Conservation (phyloP, 352 stramenopile species). For the Globisporangium perplexum region DNA sequence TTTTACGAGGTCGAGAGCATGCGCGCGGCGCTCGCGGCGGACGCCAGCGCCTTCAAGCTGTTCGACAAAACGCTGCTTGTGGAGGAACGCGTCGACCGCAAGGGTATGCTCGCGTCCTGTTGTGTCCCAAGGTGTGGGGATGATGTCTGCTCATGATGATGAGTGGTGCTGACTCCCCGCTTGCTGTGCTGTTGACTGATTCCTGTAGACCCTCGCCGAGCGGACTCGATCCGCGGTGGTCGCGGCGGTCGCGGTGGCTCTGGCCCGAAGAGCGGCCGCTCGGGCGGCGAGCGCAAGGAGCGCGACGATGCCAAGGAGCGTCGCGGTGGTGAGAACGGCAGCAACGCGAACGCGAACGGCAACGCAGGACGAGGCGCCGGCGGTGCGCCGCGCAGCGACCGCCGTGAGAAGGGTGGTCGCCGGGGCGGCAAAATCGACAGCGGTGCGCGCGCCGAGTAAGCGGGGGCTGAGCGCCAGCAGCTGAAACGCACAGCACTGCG, state of each 20-base stretch:
- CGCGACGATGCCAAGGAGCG: conserved; percentile 53
- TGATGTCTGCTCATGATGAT: neutral
- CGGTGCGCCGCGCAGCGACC: conserved; percentile 22
- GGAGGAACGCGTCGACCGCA: conserved; percentile 67
- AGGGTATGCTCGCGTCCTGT: conserved; percentile 24
- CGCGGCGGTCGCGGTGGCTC: conserved; percentile 39
- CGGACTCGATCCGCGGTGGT: conserved; percentile 31
- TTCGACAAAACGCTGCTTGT: conserved; percentile 74
- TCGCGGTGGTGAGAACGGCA: conserved; percentile 10
- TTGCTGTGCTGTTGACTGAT: conserved; percentile 9
- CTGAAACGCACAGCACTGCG: neutral
- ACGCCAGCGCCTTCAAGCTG: conserved; percentile 63
- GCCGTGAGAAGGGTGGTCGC: conserved; percentile 59
- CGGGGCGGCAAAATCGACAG: conserved; percentile 63
- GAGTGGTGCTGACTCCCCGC: neutral
- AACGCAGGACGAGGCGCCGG: conserved; percentile 9
- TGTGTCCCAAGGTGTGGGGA: no score
- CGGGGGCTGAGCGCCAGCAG: neutral
- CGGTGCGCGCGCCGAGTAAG: conserved; percentile 43
- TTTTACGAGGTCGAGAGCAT: conserved; percentile 75
- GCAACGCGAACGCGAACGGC: conserved; percentile 28
- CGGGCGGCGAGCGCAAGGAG: conserved; percentile 54
- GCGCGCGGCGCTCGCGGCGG: conserved; percentile 51
- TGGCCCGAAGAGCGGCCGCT: conserved; percentile 45
- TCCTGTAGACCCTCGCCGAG: conserved; percentile 14